Percentiles rank a stretch among this genome's conserved stretches.
These are phyloP conservation scores for Tetradesmus obliquus DNA, from an alignment of 139 green algal genomes.

Conservation along the genomic window DNA sequence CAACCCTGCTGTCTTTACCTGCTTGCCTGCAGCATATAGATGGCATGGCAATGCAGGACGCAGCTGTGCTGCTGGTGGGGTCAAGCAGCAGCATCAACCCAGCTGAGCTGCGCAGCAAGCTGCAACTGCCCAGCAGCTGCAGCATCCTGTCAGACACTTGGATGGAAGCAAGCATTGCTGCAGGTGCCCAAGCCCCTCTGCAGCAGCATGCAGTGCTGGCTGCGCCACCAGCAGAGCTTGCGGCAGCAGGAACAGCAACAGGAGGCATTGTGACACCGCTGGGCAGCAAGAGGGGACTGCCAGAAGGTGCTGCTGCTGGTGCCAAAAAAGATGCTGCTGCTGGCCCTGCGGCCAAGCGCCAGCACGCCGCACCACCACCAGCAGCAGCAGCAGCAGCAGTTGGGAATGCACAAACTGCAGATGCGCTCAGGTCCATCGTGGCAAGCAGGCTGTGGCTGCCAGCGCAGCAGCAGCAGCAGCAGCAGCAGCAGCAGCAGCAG, in stretches of 20 bases:
- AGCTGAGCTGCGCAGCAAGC: background rate
- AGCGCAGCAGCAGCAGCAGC: conserved; percentile 10
- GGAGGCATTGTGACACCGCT: background rate
- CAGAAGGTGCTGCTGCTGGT: background rate
- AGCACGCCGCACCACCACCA: background rate
- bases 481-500: background rate
- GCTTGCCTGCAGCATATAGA: background rate
- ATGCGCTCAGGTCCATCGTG: background rate
- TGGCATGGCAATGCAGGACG: no score
- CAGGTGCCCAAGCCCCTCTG: background rate
- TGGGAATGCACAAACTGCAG: background rate
- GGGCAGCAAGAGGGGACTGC: background rate
- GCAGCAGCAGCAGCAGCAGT: background rate
- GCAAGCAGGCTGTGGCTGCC: conserved; percentile 13
- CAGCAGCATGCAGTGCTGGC: background rate
- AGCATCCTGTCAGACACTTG: background rate
- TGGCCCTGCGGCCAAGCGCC: background rate
- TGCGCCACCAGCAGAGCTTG: background rate
- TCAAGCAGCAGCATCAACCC: background rate
- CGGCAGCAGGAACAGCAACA: background rate
- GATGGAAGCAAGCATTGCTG: conserved; percentile 12
- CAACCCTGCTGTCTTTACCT: background rate
- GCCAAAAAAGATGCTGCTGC: background rate
- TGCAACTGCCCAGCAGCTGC: conserved; percentile 4
- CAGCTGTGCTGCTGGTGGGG: no score